Evolutionary conservation across 805 yeast species (phyloP), one percentile per base, ranked within the genome.

Genomic region (Metschnikowia reukaufii): DNA sequence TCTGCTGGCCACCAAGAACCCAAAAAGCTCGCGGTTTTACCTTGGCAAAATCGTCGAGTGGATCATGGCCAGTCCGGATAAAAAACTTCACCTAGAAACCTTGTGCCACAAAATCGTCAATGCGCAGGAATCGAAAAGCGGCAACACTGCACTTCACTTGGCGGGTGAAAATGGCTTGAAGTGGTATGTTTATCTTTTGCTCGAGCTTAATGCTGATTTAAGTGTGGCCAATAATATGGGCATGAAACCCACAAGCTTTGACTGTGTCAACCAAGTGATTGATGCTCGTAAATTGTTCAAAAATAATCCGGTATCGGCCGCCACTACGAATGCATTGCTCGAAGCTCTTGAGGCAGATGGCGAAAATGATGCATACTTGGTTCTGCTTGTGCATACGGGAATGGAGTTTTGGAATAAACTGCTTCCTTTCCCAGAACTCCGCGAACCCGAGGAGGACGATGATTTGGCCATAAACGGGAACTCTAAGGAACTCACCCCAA

Each of bases 171-270:
- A 56, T 42, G 74, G 69, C 32, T 58, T 63, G 13, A 60, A 57
- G 46, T 72, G 76, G 76, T 62, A 70, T 39, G 58, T 71, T 29
- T 65, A 61, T 31, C 33, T 72, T 2, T 60, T 72, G 17, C 48
- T 71, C 19, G 65, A 60, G 41, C 60, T 72, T 17, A 61, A 60
- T 15, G 75, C 76, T 0, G 71, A 91, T 61, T 81, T 87, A 4
- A 74, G 75, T 29, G 76, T 88, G 39, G 80, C 88, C 4, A 94
- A 94, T 63, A 85, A 87, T 42, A 86, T 92, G 4, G 97, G 97
- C 0, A 76, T 92, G 29, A 81, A 86, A 50, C 96, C 98, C 3
- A 68, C 76, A 12, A 98, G 94, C 67, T 92, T 87, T 67, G 96
- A 96, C 37, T 81, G 86, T 44, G 79, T 76, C 37, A 67, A 79